A percentile compares a stretch with the other conserved stretches of the same genome.
Conservation (phyloP, 2,329 filamentous ascomycete genomes). For the Orbilia ellipsospora region DNA sequence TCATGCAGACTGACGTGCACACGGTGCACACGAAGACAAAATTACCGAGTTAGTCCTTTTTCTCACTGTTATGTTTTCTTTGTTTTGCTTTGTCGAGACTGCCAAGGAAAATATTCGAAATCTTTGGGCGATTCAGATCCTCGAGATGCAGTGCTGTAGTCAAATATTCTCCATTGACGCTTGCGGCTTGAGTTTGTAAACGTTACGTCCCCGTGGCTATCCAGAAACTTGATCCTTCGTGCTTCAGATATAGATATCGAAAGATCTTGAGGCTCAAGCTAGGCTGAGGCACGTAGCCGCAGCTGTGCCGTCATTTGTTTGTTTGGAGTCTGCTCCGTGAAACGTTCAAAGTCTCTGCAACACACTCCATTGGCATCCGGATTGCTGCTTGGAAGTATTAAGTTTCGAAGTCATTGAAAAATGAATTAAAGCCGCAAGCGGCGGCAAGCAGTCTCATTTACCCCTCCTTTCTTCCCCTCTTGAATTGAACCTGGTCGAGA, state of each 20-base stretch:
- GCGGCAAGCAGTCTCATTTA: conserved; percentile 41
- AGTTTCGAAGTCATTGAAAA: conserved; percentile 6
- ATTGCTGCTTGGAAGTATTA: neutral
- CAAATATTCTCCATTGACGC: conserved; percentile 8
- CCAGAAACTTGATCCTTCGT: neutral
- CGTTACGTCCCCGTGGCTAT: neutral
- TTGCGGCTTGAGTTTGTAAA: conserved; percentile 1
- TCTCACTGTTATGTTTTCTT: too few species aligned
- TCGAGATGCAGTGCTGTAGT: neutral
- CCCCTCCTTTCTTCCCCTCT: conserved; percentile 19
- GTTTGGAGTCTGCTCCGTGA: conserved; percentile 9
- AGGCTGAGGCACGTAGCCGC: conserved; percentile 12
- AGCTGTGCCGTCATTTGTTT: neutral
- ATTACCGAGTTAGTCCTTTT: neutral
- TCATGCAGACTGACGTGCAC: conserved; percentile 50
- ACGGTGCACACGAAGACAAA: conserved; percentile 18
- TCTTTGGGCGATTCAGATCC: conserved; percentile 13
- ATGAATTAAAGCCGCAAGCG: conserved; percentile 22
- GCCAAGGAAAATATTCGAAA: conserved; percentile 1
- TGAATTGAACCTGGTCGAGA: conserved; percentile 8
- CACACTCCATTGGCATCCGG: neutral
- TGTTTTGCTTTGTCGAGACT: too few species aligned
- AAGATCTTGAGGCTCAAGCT: conserved; percentile 3
- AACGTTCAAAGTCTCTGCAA: conserved; percentile 42
- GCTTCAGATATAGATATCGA: conserved; percentile 12